Percentiles rank a stretch among this genome's conserved stretches.
These are phyloP conservation scores for Saccharomycopsis sp. DNA, from an alignment of 805 yeast genomes.

Conservation along the genomic window DNA sequence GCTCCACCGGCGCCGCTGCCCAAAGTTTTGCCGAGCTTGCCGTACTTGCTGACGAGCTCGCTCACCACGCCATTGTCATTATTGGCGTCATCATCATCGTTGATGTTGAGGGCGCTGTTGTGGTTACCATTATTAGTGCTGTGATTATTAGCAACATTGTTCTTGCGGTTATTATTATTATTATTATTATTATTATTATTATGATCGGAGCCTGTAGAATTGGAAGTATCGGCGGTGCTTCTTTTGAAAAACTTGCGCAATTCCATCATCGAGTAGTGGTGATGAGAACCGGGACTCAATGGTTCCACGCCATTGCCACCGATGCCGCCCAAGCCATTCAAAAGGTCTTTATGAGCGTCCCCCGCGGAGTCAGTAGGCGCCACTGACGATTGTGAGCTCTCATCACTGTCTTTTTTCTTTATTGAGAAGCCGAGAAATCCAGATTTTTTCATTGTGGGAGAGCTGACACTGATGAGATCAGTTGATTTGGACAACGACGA, in stretches of 20 bases:
- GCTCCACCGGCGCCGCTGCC: constrained; percentile 90
- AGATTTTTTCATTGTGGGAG: no score
- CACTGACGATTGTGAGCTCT: constrained; percentile 1
- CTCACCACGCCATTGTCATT: constrained; percentile 40
- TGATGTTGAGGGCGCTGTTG: constrained; percentile 37
- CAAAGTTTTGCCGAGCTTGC: constrained; percentile 61
- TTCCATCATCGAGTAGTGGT: constrained; percentile 7
- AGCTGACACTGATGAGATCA: no score
- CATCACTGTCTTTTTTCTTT: constrained; percentile 1
- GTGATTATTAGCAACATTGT: constrained; percentile 51
- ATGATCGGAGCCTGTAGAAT: not conserved
- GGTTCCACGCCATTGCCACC: no score
- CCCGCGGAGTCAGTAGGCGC: not conserved
- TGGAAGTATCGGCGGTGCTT: not conserved
- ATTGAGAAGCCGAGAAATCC: constrained; percentile 4
- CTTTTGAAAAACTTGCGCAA: constrained; percentile 9
- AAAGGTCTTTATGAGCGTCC: not conserved
- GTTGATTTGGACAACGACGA: no score
- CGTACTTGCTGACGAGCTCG: constrained; percentile 52
- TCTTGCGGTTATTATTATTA: constrained; percentile 18
- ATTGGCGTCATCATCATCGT: constrained; percentile 23
- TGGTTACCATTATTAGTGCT: constrained; percentile 27
- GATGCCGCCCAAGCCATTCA: no score
- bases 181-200: not conserved
- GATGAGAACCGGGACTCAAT: no score